phyloP scores from a whole-genome alignment of 306 rosid genomes.

The Quercus dentata region DNA sequence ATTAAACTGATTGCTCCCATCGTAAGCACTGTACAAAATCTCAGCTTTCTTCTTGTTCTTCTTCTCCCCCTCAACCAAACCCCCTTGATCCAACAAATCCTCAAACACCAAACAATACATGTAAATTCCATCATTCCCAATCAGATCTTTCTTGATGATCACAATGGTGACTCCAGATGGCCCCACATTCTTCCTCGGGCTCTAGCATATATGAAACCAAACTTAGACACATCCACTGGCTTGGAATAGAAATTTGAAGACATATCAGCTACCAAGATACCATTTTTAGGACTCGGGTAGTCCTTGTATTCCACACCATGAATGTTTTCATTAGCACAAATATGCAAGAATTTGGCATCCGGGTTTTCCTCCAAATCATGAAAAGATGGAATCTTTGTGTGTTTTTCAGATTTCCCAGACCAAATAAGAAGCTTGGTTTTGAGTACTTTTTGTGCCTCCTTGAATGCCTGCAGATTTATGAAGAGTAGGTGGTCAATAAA shows the following conservation, averaged over 20 bases:
- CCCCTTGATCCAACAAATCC: no score
- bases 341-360: constrained; percentile 64
- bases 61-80: no score
- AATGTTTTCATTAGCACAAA: constrained; percentile 85
- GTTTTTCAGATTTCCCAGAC: constrained; percentile 62
- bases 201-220: constrained; percentile 79
- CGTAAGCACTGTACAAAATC: no score
- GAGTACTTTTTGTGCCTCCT: constrained; percentile 44
- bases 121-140: no score
- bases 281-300: constrained; percentile 58
- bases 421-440: constrained; percentile 38
- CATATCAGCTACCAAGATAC: constrained; percentile 75
- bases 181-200: constrained; percentile 16
- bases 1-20: no score
- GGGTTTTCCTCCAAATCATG: constrained; percentile 52
- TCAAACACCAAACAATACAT: no score
- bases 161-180: constrained; percentile 77
- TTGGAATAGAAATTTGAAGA: constrained; percentile 95
- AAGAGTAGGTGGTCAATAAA: no score
- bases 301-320: constrained; percentile 90
- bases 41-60: no score
- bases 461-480: no score
- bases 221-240: constrained; percentile 78
- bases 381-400: constrained; percentile 70
- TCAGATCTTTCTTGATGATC: no score